phyloP scores from a whole-genome alignment of 2,329 filamentous ascomycete genomes.

The Microcyclosporella mali region DNA sequence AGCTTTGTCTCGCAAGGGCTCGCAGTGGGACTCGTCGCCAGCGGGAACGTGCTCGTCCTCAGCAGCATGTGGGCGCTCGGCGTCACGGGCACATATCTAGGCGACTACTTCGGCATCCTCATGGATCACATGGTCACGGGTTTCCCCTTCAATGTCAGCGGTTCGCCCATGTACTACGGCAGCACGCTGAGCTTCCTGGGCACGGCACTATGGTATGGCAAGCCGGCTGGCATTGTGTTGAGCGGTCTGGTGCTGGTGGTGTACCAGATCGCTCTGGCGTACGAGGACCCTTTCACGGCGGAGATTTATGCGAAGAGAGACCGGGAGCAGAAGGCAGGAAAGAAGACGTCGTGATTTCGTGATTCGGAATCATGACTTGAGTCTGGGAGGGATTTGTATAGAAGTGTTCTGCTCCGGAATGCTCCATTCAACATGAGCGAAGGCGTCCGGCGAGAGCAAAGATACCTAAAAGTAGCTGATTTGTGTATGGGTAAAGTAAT shows the following conservation, averaged over 20 bases:
- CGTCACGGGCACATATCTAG: slow-evolving; percentile 90
- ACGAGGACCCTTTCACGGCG: slow-evolving; percentile 90
- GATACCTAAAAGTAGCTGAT: neutral
- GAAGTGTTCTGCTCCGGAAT: slow-evolving; percentile 11
- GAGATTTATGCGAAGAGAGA: slow-evolving; percentile 89
- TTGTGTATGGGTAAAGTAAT: neutral
- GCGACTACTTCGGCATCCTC: slow-evolving; percentile 97
- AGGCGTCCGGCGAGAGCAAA: slow-evolving; percentile 4
- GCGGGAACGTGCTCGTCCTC: slow-evolving; percentile 78
- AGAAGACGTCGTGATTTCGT: slow-evolving; percentile 11
- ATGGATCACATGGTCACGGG: slow-evolving; percentile 92
- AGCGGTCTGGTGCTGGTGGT: slow-evolving; percentile 68
- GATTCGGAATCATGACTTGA: neutral
- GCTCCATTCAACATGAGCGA: slow-evolving; percentile 30
- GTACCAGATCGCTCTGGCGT: slow-evolving; percentile 74
- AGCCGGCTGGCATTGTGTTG: slow-evolving; percentile 76
- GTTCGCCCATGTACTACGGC: slow-evolving; percentile 94
- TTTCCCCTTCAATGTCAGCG: slow-evolving; percentile 90
- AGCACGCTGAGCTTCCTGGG: slow-evolving; percentile 89
- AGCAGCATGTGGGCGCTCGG: slow-evolving; percentile 88
- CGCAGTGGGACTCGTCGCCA: slow-evolving; percentile 64
- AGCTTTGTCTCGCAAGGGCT: slow-evolving; percentile 54
- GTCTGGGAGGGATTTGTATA: slow-evolving; percentile 17
- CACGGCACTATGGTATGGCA: slow-evolving; percentile 75
- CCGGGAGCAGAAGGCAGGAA: slow-evolving; percentile 36